A percentile compares a stretch with the other conserved stretches of the same genome.
phyloP scores from a whole-genome alignment of 805 yeast genomes.

The Nadsonia fulvescens region DNA sequence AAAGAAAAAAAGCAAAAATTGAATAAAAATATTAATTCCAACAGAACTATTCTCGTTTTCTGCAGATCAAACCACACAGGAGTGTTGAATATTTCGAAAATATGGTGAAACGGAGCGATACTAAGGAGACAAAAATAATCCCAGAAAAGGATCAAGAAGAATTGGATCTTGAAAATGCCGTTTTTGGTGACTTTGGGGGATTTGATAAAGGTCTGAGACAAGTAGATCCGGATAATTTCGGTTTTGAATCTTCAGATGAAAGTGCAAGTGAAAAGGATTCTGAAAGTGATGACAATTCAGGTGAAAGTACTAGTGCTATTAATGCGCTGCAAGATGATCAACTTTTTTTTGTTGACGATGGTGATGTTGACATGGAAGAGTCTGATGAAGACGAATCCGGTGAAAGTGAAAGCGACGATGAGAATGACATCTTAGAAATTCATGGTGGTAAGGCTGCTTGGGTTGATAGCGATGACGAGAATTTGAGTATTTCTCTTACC shows the following conservation, averaged over 20 bases:
- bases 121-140: constrained; percentile 13
- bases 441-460: constrained; percentile 38
- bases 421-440: constrained; percentile 16
- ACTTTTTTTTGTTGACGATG: constrained; percentile 38
- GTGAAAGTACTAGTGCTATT: constrained; percentile 19
- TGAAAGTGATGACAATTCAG: constrained; percentile 18
- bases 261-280: constrained; percentile 16
- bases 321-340: constrained; percentile 27
- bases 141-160: constrained; percentile 82
- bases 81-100: neutral
- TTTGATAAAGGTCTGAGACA: constrained; percentile 47
- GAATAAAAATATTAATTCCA: too few relatives aligned
- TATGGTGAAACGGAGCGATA: constrained; percentile 4
- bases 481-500: constrained; percentile 38
- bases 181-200: constrained; percentile 75
- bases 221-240: constrained; percentile 33
- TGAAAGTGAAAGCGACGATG: constrained; percentile 22
- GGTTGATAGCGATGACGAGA: constrained; percentile 87
- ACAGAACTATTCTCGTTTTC: constrained; percentile 1
- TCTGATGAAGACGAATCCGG: constrained; percentile 20
- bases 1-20: too few relatives aligned
- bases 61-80: neutral
- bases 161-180: constrained; percentile 55
- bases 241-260: constrained; percentile 24
- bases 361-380: constrained; percentile 18